A percentile compares a stretch with the other conserved stretches of the same genome.
Evolutionary conservation across 306 rosid species (phyloP).

Genomic region (Acacia confusa): DNA sequence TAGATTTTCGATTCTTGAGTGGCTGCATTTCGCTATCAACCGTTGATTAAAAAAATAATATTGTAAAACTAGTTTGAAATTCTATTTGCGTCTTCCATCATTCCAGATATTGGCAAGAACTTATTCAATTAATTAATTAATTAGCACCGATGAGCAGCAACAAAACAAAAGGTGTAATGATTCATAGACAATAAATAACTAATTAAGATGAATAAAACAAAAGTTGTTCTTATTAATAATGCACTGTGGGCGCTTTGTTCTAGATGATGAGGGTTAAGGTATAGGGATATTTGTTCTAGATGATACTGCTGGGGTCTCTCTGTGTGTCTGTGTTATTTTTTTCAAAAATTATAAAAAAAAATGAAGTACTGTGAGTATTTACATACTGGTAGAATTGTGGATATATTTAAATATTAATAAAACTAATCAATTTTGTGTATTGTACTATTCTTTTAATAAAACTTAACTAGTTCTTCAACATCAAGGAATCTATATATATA

Average conservation of each 20-base stretch:
- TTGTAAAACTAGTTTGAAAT: slow-evolving; percentile 29
- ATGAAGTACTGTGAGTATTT: background rate
- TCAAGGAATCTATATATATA: background rate
- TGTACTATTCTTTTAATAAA: background rate
- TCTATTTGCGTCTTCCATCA: slow-evolving; percentile 31
- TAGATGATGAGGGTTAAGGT: slow-evolving; percentile 27
- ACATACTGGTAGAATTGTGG: background rate
- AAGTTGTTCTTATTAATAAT: slow-evolving; percentile 32
- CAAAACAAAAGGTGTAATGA: slow-evolving; percentile 33
- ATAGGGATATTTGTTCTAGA: slow-evolving; percentile 7
- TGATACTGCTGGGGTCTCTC: too few species aligned
- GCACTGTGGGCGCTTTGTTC: too few species aligned
- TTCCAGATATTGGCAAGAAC: slow-evolving; percentile 36
- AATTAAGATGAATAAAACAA: slow-evolving; percentile 32
- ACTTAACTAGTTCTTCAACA: background rate
- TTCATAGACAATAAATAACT: slow-evolving; percentile 13
- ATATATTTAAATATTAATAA: background rate
- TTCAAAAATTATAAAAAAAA: background rate
- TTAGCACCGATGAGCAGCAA: slow-evolving; percentile 8
- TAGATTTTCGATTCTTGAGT: slow-evolving; percentile 36
- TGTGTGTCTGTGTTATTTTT: background rate
- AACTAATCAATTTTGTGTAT: background rate
- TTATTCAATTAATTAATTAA: slow-evolving; percentile 23
- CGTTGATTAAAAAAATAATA: slow-evolving; percentile 23
- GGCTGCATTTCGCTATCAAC: slow-evolving; percentile 35